These are phyloP conservation scores for Stereum hirsutum DNA, from an alignment of 1,284 basidiomycete genomes.

Conservation along the genomic window DNA sequence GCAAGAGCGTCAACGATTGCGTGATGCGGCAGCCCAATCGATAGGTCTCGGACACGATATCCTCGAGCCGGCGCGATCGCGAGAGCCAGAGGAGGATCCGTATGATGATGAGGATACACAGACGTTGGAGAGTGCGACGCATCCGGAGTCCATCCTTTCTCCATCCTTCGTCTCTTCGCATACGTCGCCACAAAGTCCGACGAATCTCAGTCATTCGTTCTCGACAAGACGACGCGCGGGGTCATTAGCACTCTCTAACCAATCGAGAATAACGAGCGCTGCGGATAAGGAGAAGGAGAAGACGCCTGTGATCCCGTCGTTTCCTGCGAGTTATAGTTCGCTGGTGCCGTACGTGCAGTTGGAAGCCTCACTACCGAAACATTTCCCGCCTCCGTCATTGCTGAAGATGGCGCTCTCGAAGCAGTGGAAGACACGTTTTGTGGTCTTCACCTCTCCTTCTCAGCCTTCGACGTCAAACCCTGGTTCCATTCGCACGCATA, in stretches of 20 bases:
- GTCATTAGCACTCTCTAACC: conserved; percentile 19
- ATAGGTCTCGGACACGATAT: conserved; percentile 46
- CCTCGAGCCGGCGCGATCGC: conserved; percentile 17
- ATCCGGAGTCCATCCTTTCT: not conserved
- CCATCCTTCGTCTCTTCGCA: not conserved
- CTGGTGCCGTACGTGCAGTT: conserved; percentile 43
- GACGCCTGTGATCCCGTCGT: conserved; percentile 38
- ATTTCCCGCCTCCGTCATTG: conserved; percentile 54
- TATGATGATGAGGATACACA: conserved; percentile 14
- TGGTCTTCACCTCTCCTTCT: conserved; percentile 45
- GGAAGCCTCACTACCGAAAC: conserved; percentile 49
- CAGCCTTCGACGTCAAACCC: conserved; percentile 22
- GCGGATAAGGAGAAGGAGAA: no score
- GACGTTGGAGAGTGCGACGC: not conserved
- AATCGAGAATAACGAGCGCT: conserved; percentile 22
- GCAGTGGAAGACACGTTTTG: conserved; percentile 60
- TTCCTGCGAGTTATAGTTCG: conserved; percentile 43
- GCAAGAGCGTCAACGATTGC: conserved; percentile 60
- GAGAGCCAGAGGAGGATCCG: conserved; percentile 10
- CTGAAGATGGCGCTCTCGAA: conserved; percentile 61
- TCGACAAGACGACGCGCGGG: conserved; percentile 21
- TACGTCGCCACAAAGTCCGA: not conserved
- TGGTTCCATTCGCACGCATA: conserved; percentile 6
- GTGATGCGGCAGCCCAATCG: conserved; percentile 66
- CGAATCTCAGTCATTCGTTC: not conserved